A percentile compares a stretch with the other conserved stretches of the same genome.
phyloP scores from a whole-genome alignment of 495 filamentous ascomycete genomes.

The Neurospora terricola region DNA sequence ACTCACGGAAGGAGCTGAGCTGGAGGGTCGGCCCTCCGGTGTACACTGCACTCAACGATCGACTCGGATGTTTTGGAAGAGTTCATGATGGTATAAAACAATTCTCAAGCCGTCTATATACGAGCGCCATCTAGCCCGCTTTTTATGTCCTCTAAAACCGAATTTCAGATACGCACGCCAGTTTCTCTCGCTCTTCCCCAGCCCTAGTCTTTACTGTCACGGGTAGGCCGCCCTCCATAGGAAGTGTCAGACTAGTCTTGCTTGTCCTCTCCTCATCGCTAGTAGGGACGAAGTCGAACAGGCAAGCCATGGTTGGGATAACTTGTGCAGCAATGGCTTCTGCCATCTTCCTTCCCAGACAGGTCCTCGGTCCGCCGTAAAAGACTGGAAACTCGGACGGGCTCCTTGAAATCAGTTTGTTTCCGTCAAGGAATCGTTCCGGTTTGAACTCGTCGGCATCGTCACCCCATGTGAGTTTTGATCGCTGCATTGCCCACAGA shows the following conservation, averaged over 20 bases:
- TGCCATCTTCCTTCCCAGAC: conserved; percentile 51
- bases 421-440: conserved; percentile 38
- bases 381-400: conserved; percentile 51
- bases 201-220: conserved; percentile 22
- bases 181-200: background rate
- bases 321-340: conserved; percentile 45
- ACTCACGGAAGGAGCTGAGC: no score
- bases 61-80: no score
- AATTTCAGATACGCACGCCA: no score
- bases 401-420: conserved; percentile 30
- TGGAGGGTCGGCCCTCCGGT: no score
- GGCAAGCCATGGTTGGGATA: conserved; percentile 35
- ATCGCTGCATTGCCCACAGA: conserved; percentile 51
- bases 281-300: conserved; percentile 37
- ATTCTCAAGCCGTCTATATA: background rate
- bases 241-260: conserved; percentile 48
- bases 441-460: conserved; percentile 45
- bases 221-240: conserved; percentile 51
- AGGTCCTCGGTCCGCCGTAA: conserved; percentile 47
- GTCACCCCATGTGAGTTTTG: conserved; percentile 42
- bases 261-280: conserved; percentile 38
- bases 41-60: no score
- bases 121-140: background rate
- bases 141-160: background rate
- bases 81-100: background rate